phyloP scores from a whole-genome alignment of 371 early-diverging fungal genomes.

The Zopfochytrium polystomum region DNA sequence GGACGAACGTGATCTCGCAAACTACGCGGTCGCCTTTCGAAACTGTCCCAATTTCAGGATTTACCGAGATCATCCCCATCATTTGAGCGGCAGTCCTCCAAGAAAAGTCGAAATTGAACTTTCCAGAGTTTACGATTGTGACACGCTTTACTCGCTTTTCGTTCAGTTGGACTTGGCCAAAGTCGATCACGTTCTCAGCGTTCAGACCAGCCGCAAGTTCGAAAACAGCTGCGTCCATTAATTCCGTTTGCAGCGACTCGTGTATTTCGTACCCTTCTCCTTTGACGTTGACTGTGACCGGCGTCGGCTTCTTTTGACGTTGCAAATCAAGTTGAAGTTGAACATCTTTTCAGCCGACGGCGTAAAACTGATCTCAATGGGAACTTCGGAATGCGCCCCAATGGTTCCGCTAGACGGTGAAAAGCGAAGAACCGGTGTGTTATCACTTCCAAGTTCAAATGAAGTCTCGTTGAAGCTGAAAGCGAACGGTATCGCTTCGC shows the following conservation, averaged over 20 bases:
- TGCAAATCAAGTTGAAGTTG: constrained; percentile 52
- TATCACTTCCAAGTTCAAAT: constrained; percentile 34
- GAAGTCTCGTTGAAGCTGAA: constrained; percentile 49
- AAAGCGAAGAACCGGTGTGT: constrained; percentile 40
- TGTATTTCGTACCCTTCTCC: constrained; percentile 58
- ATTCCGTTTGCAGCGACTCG: constrained; percentile 44
- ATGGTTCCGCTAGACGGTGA: constrained; percentile 47
- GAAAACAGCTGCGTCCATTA: constrained; percentile 36
- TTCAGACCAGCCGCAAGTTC: constrained; percentile 29
- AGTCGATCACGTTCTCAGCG: constrained; percentile 45
- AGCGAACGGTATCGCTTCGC: constrained; percentile 46
- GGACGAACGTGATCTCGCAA: constrained; percentile 45
- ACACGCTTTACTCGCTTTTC: constrained; percentile 47
- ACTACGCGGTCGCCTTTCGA: constrained; percentile 41
- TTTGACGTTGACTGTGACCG: constrained; percentile 50
- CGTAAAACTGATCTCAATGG: constrained; percentile 46
- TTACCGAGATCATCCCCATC: constrained; percentile 29
- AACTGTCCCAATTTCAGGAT: constrained; percentile 52
- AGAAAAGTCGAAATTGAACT: constrained; percentile 51
- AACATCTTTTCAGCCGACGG: constrained; percentile 51
- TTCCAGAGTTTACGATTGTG: constrained; percentile 49
- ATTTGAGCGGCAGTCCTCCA: constrained; percentile 40
- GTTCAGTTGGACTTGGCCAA: constrained; percentile 52
- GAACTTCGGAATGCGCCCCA: constrained; percentile 38
- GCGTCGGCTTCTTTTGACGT: constrained; percentile 51